A percentile compares a stretch with the other conserved stretches of the same genome.
Evolutionary conservation across 345 rosid genomes (phyloP).

Genomic region (Rhizophora apiculata): DNA sequence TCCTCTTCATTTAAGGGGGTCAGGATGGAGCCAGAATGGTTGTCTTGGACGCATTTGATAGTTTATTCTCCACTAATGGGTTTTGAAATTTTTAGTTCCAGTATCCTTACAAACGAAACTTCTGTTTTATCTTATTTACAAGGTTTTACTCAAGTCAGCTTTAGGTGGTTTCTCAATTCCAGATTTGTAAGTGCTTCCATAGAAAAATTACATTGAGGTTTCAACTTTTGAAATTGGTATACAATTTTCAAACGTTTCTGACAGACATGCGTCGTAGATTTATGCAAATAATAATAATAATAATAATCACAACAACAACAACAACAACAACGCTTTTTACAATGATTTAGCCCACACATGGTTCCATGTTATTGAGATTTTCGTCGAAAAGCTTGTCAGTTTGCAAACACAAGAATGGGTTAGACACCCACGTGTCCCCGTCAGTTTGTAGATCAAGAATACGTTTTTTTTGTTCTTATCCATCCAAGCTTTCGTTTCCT

Average conservation of each 20-base stretch:
- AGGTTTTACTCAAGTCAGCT: constrained; percentile 16
- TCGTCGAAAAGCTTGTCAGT: constrained; percentile 19
- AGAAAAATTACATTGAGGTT: not conserved
- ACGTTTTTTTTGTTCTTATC: not conserved
- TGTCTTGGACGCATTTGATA: constrained; percentile 27
- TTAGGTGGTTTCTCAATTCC: constrained; percentile 24
- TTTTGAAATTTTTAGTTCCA: constrained; percentile 27
- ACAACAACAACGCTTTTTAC: constrained; percentile 18
- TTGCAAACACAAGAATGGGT: constrained; percentile 26
- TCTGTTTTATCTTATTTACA: constrained; percentile 54
- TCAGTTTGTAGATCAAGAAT: constrained; percentile 17
- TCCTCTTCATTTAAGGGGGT: not conserved
- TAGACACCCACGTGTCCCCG: constrained; percentile 27
- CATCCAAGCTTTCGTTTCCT: constrained; percentile 1
- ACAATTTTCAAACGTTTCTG: constrained; percentile 34
- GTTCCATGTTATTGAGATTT: constrained; percentile 22
- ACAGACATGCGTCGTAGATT: constrained; percentile 58
- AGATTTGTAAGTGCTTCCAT: constrained; percentile 8
- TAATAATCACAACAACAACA: constrained; percentile 27
- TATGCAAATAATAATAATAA: constrained; percentile 8
- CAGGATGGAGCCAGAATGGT: constrained; percentile 12
- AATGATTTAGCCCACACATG: constrained; percentile 12
- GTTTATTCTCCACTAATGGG: constrained; percentile 12
- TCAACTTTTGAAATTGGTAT: constrained; percentile 8
- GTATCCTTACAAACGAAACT: constrained; percentile 48